Conservation (phyloP, 176 grass and related monocot species). For the Calamus simplicifolius region DNA sequence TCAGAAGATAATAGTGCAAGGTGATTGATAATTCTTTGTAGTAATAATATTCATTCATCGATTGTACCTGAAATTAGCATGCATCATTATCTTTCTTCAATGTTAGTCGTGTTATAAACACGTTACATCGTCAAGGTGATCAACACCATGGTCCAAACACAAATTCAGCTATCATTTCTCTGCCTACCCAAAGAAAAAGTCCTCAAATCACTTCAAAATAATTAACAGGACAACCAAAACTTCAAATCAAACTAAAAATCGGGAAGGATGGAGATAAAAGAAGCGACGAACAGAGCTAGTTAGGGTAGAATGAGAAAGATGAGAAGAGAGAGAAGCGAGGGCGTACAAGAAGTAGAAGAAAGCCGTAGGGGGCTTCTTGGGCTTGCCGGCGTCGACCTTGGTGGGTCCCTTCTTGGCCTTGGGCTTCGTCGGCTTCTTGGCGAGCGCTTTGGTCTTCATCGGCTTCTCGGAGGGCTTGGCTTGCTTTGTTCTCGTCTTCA, state of each 20-base stretch:
- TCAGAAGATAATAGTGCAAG: no score
- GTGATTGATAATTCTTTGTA: no score
- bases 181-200: no score
- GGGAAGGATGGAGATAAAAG: constrained; percentile 4
- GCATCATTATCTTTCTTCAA: no score
- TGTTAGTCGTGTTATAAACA: no score
- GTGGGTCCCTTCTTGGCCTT: constrained; percentile 27
- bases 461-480: background rate
- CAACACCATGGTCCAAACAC: no score
- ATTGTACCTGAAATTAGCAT: no score
- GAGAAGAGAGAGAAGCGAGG: background rate
- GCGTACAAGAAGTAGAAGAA: constrained; percentile 91
- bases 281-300: background rate
- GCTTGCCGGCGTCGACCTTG: constrained; percentile 34
- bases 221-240: no score
- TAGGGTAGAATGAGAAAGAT: background rate
- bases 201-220: no score
- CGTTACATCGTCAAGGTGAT: no score
- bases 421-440: constrained; percentile 24
- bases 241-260: constrained; percentile 4
- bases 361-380: constrained; percentile 83
- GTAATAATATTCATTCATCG: no score
- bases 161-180: no score
- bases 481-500: constrained; percentile 85
- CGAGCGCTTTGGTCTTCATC: background rate